A percentile compares a stretch with the other conserved stretches of the same genome.
phyloP scores from a whole-genome alignment of 768 basidiomycete species.

The Pleurotus salmoneostramineus region DNA sequence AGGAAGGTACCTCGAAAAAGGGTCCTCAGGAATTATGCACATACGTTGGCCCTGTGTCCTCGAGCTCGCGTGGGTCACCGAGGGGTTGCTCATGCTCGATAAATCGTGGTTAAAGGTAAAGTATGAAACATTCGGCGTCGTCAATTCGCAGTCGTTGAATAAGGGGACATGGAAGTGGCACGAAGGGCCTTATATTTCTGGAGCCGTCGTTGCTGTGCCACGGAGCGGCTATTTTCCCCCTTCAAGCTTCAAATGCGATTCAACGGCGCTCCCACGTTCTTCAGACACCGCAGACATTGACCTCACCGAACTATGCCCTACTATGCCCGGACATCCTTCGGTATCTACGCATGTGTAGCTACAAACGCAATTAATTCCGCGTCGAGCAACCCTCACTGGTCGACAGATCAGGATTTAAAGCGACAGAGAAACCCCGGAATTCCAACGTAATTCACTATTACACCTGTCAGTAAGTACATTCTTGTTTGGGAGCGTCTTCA shows the following conservation, averaged over 20 bases:
- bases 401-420: no score
- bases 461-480: no score
- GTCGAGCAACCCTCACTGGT: no score
- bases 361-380: no score
- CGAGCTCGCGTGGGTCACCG: background rate
- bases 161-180: background rate
- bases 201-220: background rate
- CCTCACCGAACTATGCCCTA: background rate
- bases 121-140: background rate
- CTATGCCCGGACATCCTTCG: background rate
- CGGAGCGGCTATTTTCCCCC: background rate
- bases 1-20: background rate
- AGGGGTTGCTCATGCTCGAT: background rate
- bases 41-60: background rate
- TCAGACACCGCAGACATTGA: no score
- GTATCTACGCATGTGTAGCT: no score
- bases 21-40: background rate
- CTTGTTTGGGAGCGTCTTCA: no score
- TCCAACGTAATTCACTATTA: no score
- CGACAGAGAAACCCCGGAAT: no score
- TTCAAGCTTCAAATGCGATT: background rate
- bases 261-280: background rate
- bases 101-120: background rate
- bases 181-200: background rate
- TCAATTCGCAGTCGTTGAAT: background rate